phyloP scores from a whole-genome alignment of 176 grass and related monocot species.

The Bonia amplexicaulis region DNA sequence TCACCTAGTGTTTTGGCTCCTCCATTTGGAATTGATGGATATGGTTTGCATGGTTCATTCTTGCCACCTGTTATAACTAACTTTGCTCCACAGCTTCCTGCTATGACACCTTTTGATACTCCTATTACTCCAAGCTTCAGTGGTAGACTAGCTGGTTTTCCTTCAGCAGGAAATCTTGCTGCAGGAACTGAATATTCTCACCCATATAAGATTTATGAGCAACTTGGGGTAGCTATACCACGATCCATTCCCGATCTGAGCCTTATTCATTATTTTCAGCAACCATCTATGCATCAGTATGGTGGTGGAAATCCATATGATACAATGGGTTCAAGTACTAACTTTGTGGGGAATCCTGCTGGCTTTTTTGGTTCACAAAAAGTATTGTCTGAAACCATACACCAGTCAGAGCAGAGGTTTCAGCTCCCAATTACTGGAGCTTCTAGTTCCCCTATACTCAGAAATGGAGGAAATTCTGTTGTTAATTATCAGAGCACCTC shows the following conservation, averaged over 20 bases:
- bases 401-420: constrained; percentile 39
- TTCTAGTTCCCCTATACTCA: constrained; percentile 38
- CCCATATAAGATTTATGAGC: constrained; percentile 63
- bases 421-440: constrained; percentile 36
- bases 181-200: constrained; percentile 49
- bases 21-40: constrained; percentile 42
- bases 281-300: constrained; percentile 52
- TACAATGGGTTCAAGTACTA: constrained; percentile 33
- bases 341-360: constrained; percentile 29
- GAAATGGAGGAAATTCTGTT: constrained; percentile 34
- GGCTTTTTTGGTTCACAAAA: constrained; percentile 55
- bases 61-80: constrained; percentile 36
- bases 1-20: constrained; percentile 38
- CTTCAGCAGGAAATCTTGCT: constrained; percentile 33
- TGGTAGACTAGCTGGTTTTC: constrained; percentile 43
- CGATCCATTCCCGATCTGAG: constrained; percentile 53
- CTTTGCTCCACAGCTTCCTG: constrained; percentile 4
- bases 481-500: constrained; percentile 45
- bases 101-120: constrained; percentile 52
- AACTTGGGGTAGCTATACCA: constrained; percentile 48
- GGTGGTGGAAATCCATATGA: constrained; percentile 52
- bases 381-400: constrained; percentile 5
- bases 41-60: constrained; percentile 48
- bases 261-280: constrained; percentile 55
- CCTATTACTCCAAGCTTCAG: constrained; percentile 46